A percentile compares a stretch with the other conserved stretches of the same genome.
These are phyloP conservation scores for Nymphaea thermarum DNA, from an alignment of 164 flowering plant species.

Conservation along the genomic window DNA sequence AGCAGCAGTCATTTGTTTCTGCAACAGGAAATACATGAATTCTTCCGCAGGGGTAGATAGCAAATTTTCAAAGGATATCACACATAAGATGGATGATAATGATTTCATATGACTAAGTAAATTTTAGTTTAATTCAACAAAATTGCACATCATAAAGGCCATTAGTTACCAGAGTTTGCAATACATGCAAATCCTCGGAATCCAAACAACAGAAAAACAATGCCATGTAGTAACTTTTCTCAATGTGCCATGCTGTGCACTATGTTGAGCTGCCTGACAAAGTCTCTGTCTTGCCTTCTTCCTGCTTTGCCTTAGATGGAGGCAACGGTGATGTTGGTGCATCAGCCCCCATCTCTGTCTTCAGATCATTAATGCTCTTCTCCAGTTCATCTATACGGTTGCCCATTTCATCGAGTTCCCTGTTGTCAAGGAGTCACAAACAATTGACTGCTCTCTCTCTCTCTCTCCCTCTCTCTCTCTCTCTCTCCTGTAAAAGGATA, in stretches of 20 bases:
- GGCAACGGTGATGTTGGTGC: conserved; percentile 53
- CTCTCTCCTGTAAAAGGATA: conserved; percentile 46
- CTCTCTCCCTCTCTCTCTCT: background rate
- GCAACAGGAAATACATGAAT: too few species aligned
- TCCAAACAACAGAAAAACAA: too few species aligned
- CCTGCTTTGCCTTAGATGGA: conserved; percentile 10
- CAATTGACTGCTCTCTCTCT: background rate
- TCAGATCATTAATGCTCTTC: conserved; percentile 80
- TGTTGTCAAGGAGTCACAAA: conserved; percentile 32
- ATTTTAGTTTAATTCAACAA: too few species aligned
- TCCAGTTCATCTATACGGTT: conserved; percentile 69
- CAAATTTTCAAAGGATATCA: too few species aligned
- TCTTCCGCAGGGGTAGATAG: too few species aligned
- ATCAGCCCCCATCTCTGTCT: conserved; percentile 67
- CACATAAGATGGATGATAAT: too few species aligned
- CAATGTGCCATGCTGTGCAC: background rate
- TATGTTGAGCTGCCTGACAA: background rate
- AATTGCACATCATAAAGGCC: too few species aligned
- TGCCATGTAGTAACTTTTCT: too few species aligned
- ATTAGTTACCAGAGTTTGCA: too few species aligned
- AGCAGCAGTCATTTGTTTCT: too few species aligned
- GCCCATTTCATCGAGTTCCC: conserved; percentile 83
- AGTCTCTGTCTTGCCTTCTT: conserved; percentile 10
- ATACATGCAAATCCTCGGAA: too few species aligned
- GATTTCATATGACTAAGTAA: too few species aligned